phyloP scores from a whole-genome alignment of 1,139 yeast genomes.

The Kodamaea sp. region DNA sequence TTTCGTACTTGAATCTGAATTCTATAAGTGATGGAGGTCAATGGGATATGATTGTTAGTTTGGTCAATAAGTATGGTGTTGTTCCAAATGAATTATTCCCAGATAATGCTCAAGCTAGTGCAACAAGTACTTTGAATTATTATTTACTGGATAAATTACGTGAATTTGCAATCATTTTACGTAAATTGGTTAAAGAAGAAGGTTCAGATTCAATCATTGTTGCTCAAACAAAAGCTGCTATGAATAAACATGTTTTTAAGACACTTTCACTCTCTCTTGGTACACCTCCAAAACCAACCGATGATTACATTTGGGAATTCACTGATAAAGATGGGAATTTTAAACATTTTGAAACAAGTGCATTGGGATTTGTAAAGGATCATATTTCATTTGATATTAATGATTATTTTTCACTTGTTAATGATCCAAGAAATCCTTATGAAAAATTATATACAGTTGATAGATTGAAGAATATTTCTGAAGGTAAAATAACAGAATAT shows the following conservation, averaged over 20 bases:
- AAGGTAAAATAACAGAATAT: slow-evolving; percentile 65
- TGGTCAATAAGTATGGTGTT: slow-evolving; percentile 72
- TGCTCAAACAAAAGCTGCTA: slow-evolving; percentile 35
- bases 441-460: slow-evolving; percentile 64
- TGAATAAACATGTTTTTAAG: slow-evolving; percentile 61
- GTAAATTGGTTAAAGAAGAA: slow-evolving; percentile 40
- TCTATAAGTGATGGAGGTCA: slow-evolving; percentile 85
- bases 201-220: slow-evolving; percentile 20
- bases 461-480: slow-evolving; percentile 66
- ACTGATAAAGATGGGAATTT: slow-evolving; percentile 67
- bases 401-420: slow-evolving; percentile 60
- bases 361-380: slow-evolving; percentile 56
- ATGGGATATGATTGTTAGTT: slow-evolving; percentile 74
- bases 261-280: slow-evolving; percentile 67
- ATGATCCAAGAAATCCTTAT: slow-evolving; percentile 76
- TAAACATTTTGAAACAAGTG: slow-evolving; percentile 52
- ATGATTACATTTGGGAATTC: slow-evolving; percentile 68
- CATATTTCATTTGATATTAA: slow-evolving; percentile 51
- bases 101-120: slow-evolving; percentile 64
- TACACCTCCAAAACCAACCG: slow-evolving; percentile 70
- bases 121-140: slow-evolving; percentile 55
- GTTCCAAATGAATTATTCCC: slow-evolving; percentile 73
- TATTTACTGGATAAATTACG: slow-evolving; percentile 64
- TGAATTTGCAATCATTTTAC: slow-evolving; percentile 67
- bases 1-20: slow-evolving; percentile 55